Percentiles rank a stretch among this genome's conserved stretches.
Evolutionary conservation across 2,329 filamentous ascomycete genomes (phyloP).

Genomic region (Podosphaera fusca): DNA sequence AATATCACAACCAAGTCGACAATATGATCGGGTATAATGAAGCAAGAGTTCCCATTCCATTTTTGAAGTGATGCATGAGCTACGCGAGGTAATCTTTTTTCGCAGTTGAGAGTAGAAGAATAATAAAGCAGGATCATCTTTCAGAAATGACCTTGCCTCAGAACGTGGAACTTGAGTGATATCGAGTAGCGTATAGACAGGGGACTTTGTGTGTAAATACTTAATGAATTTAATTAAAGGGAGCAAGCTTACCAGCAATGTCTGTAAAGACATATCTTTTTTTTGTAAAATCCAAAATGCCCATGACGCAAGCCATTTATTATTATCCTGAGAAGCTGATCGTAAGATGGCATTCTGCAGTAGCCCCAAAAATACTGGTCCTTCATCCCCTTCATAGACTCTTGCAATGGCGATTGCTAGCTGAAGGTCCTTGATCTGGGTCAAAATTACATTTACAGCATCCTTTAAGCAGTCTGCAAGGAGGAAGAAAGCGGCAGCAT

Average conservation of each 20-base stretch:
- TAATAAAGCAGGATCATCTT: constrained; percentile 75
- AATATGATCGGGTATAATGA: constrained; percentile 64
- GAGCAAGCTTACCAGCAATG: constrained; percentile 43
- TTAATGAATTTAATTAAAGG: neutral
- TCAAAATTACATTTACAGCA: constrained; percentile 66
- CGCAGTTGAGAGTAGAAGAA: constrained; percentile 72
- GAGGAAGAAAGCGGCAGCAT: constrained; percentile 88
- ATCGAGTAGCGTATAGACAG: constrained; percentile 50
- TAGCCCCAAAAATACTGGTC: constrained; percentile 47
- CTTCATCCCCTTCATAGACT: constrained; percentile 69
- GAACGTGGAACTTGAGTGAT: constrained; percentile 45
- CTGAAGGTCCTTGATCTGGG: constrained; percentile 71
- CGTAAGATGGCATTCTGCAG: constrained; percentile 61
- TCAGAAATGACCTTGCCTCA: constrained; percentile 56
- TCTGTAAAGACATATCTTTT: constrained; percentile 62
- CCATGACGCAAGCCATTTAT: constrained; percentile 90
- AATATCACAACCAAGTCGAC: constrained; percentile 81
- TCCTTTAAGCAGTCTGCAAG: constrained; percentile 67
- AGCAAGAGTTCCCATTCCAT: constrained; percentile 78
- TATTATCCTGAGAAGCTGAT: constrained; percentile 55
- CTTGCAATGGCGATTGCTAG: constrained; percentile 72
- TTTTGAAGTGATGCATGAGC: constrained; percentile 34
- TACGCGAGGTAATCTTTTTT: constrained; percentile 47
- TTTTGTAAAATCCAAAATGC: constrained; percentile 77
- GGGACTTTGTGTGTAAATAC: constrained; percentile 30